Conservation (phyloP, 805 yeast genomes). For the Cephaloascus fragrans region DNA sequence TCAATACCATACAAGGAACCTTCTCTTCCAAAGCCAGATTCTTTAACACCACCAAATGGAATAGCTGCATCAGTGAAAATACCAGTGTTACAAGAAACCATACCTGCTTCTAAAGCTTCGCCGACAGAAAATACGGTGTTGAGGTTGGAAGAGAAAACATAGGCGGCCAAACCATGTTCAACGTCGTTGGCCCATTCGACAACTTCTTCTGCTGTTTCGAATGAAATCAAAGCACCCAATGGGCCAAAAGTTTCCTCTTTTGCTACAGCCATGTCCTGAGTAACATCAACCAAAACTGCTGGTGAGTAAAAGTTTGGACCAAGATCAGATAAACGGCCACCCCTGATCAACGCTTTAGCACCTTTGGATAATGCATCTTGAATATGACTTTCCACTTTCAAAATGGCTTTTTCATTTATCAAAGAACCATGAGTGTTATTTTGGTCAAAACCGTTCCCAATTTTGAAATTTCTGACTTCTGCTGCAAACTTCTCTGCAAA, state of each 20-base stretch:
- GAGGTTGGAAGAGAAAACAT: constrained; percentile 43
- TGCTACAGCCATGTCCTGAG: constrained; percentile 38
- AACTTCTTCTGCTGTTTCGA: constrained; percentile 44
- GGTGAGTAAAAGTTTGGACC: constrained; percentile 49
- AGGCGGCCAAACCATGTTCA: constrained; percentile 49
- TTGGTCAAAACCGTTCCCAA: constrained; percentile 48
- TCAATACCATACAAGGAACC: constrained; percentile 55
- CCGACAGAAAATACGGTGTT: constrained; percentile 41
- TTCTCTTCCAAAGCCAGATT: constrained; percentile 65
- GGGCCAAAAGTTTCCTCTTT: constrained; percentile 63
- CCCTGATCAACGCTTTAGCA: constrained; percentile 38
- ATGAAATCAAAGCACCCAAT: constrained; percentile 45
- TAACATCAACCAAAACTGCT: constrained; percentile 40
- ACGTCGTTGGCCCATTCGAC: constrained; percentile 44
- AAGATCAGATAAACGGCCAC: constrained; percentile 39
- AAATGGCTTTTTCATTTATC: constrained; percentile 40
- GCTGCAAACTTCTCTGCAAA: constrained; percentile 34
- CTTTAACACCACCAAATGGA: constrained; percentile 55
- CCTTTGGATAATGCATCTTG: constrained; percentile 46
- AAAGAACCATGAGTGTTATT: constrained; percentile 48
- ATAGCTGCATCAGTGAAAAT: constrained; percentile 44
- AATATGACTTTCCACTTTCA: constrained; percentile 44
- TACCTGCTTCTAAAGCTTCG: constrained; percentile 52
- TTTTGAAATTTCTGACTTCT: constrained; percentile 34
- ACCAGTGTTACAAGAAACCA: constrained; percentile 56